Percentiles rank a stretch among this genome's conserved stretches.
Conservation (phyloP, 192 early-diverging fungal genomes). For the Chytriomyces sp. region DNA sequence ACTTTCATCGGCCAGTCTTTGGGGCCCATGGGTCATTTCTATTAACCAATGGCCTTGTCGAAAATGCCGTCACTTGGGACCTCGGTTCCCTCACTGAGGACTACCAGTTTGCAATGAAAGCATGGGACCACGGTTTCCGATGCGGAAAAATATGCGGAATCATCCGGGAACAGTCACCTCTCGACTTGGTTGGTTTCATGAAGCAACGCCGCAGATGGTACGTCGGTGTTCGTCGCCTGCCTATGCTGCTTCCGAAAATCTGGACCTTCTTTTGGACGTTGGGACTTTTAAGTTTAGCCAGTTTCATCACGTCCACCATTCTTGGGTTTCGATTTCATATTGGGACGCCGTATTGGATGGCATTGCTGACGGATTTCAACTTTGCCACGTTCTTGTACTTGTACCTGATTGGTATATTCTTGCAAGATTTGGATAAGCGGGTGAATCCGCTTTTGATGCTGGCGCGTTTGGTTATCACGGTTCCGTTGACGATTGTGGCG, state of each 20-base stretch:
- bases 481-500: constrained; percentile 52
- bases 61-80: constrained; percentile 64
- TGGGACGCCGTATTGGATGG: constrained; percentile 60
- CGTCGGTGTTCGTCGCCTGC: constrained; percentile 60
- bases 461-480: constrained; percentile 16
- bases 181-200: constrained; percentile 57
- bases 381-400: constrained; percentile 59
- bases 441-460: constrained; percentile 50
- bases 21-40: constrained; percentile 65
- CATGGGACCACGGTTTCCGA: constrained; percentile 57
- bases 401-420: constrained; percentile 59
- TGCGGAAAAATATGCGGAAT: constrained; percentile 61
- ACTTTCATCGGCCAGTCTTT: constrained; percentile 60
- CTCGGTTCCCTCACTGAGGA: constrained; percentile 61
- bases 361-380: constrained; percentile 56
- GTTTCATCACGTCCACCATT: constrained; percentile 51
- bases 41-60: constrained; percentile 57
- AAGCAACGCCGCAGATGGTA: constrained; percentile 61
- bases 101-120: constrained; percentile 59
- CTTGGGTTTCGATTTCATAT: constrained; percentile 43
- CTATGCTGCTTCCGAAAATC: constrained; percentile 56
- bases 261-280: constrained; percentile 63
- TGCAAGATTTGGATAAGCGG: constrained; percentile 60
- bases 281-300: constrained; percentile 50
- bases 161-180: constrained; percentile 59